Conservation (phyloP, 345 rosid species). For the Streptanthus diversifolius region DNA sequence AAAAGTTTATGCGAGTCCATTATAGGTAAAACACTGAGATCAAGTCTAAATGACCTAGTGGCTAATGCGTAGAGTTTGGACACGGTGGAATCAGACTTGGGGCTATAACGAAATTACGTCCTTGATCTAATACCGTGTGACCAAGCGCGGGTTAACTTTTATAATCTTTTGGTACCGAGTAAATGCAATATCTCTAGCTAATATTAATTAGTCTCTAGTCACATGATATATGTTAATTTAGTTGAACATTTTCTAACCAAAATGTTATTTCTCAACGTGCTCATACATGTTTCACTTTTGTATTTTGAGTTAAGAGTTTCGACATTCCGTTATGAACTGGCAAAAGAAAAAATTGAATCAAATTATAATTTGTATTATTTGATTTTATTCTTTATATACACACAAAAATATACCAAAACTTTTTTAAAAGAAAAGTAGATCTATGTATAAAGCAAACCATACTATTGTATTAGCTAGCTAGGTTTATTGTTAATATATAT, state of each 20-base stretch:
- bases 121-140: neutral
- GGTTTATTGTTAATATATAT: neutral
- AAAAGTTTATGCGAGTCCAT: too few relatives aligned
- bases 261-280: neutral
- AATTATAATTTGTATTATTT: neutral
- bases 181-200: neutral
- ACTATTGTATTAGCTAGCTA: neutral
- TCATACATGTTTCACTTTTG: constrained; percentile 12
- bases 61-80: neutral
- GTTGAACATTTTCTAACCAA: neutral
- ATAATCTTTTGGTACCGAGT: neutral
- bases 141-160: neutral
- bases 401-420: neutral
- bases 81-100: neutral
- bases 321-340: neutral
- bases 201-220: neutral
- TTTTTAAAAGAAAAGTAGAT: neutral
- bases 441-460: neutral
- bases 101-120: neutral
- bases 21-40: too few relatives aligned
- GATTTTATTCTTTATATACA: neutral
- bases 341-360: neutral
- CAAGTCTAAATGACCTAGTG: too few relatives aligned
- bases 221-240: neutral
- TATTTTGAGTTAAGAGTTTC: neutral